Conservation (phyloP, 208 protist genomes). For the Naegleria fowleri region DNA sequence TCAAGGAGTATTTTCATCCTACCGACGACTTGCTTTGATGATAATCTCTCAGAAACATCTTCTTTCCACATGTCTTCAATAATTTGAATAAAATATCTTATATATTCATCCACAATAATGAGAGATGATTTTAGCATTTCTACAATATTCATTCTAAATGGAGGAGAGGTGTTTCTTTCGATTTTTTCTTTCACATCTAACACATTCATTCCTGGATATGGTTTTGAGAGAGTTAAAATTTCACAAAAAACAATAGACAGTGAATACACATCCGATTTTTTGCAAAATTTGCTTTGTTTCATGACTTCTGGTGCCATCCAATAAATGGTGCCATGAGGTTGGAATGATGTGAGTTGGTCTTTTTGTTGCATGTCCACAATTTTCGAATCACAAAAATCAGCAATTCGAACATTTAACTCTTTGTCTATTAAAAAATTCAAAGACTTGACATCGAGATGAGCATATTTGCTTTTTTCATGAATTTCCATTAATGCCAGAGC, state of each 20-base stretch:
- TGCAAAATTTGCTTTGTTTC: background rate
- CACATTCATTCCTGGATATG: background rate
- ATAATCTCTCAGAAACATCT: background rate
- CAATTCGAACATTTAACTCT: background rate
- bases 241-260: background rate
- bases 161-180: background rate
- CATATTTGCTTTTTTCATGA: background rate
- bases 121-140: background rate
- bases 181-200: background rate
- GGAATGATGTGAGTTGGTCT: background rate
- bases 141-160: background rate
- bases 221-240: background rate
- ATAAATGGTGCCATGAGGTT: background rate
- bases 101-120: background rate
- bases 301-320: background rate
- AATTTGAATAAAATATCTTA: background rate
- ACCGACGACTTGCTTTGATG: background rate
- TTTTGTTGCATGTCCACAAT: background rate
- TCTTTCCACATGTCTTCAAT: slow-evolving; percentile 5
- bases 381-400: background rate
- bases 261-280: background rate
- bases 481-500: background rate
- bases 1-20: background rate
- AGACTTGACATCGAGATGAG: background rate
- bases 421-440: background rate